Base-by-base conservation (phyloP, 1,284 basidiomycete genomes). In the Tilletiaria anomala region DNA sequence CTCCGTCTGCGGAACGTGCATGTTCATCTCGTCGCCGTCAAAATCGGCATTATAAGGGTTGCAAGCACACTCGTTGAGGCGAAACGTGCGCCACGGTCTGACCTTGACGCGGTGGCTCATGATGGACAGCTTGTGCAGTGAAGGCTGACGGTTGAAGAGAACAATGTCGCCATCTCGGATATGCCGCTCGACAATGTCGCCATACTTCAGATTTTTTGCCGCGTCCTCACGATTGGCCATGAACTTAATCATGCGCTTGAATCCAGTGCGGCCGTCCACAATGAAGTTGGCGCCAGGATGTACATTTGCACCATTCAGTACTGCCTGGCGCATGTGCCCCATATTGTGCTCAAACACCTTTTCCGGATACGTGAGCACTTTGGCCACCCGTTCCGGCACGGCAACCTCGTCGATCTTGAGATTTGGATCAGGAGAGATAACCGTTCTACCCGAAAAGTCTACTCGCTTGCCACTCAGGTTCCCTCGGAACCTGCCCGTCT, bases 31-130 rank as follows among this genome's bases (percentile, higher is more conserved):
- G 68, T 99, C 93, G 51, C 93, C 93, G 66, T 99, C 93, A 61
- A 99, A 99, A 72, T 99, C 93, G 42, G 93, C 93, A 65, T 96
- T 96, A 72, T 99, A 99, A 2, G 93, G 93, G 40, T 87, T 91
- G 70, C 93, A 99, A 6, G 93, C 93, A 77, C 93, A 99, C 68
- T 99, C 93, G 67, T 99, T 99, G 44, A 99, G 73, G 37, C 93
- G 78, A 73, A 99, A 94, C 1, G 93, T 88, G 53, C 91, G 50
- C 93, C 93, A 99, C 26, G 93, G 93, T 22, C 93, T 75, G 43
- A 99, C 78, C 75, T 91, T 91, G 44, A 78, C 91, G 51, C 88
- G 75, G 72, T 99, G 93, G 65, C 88, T 94, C 87, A 97, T 97
- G 68, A 99, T 97, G 23, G 64, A 66, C 12, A 66, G 56, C 42